Percentiles rank a stretch among this genome's conserved stretches.
Conservation (phyloP, 1,284 basidiomycete genomes). For the Limonomyces culmigenus region DNA sequence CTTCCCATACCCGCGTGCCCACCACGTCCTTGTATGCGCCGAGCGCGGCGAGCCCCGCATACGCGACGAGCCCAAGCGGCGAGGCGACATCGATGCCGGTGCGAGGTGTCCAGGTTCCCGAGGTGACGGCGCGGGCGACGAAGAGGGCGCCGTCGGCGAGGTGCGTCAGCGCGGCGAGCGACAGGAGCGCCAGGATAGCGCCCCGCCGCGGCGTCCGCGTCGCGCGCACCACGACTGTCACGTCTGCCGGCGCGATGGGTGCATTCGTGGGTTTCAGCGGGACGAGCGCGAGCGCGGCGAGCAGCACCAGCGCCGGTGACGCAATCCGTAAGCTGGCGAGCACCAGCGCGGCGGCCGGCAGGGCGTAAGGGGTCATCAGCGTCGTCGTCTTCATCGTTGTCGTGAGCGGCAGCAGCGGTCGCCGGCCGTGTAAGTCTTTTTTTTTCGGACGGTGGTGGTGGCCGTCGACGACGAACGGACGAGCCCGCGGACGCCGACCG, state of each 20-base stretch:
- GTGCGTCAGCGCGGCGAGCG: slow-evolving; percentile 64
- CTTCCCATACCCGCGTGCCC: slow-evolving; percentile 53
- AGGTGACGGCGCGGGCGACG: slow-evolving; percentile 42
- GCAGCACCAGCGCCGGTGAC: slow-evolving; percentile 44
- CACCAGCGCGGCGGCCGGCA: slow-evolving; percentile 20
- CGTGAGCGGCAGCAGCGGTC: no score
- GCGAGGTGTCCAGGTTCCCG: slow-evolving; percentile 41
- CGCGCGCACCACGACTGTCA: slow-evolving; percentile 61
- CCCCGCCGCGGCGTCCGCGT: slow-evolving; percentile 52
- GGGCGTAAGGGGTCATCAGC: slow-evolving; percentile 10
- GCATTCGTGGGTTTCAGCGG: slow-evolving; percentile 8
- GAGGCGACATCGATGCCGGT: slow-evolving; percentile 57
- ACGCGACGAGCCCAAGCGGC: slow-evolving; percentile 47
- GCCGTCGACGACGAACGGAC: no score
- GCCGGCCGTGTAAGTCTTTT: no score
- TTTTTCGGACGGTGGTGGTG: no score
- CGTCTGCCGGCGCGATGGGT: slow-evolving; percentile 22
- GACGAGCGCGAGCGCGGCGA: slow-evolving; percentile 42
- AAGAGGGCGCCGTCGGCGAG: slow-evolving; percentile 71
- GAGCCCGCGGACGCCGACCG: no score
- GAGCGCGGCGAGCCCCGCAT: slow-evolving; percentile 48
- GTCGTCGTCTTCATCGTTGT: slow-evolving; percentile 12
- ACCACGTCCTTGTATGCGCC: slow-evolving; percentile 63
- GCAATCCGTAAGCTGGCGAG: slow-evolving; percentile 41
- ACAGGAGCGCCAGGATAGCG: slow-evolving; percentile 51